Evolutionary conservation across 2,329 filamentous ascomycete genomes (phyloP).

Genomic region (Venturia carpophila): DNA sequence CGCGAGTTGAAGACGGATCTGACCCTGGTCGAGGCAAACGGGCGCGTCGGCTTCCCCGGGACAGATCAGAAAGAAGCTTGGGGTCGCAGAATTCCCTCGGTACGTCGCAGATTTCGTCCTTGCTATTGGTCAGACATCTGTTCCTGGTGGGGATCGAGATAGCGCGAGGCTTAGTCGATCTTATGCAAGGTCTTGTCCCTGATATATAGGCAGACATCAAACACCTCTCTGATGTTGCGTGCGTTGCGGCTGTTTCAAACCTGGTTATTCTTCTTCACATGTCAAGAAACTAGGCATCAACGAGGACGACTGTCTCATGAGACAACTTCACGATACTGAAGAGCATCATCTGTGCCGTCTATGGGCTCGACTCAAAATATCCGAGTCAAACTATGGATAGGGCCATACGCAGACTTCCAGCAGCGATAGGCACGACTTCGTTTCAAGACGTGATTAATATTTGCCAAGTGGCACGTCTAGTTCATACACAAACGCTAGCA

Average conservation of each 20-base stretch:
- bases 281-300: not conserved
- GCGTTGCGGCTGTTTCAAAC: slow-evolving; percentile 9
- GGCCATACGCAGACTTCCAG: too few relatives aligned
- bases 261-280: not conserved
- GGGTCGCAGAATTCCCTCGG: not conserved
- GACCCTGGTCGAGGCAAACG: not conserved
- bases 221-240: not conserved
- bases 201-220: not conserved
- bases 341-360: too few relatives aligned
- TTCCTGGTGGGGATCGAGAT: not conserved
- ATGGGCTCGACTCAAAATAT: too few relatives aligned
- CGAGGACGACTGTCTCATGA: not conserved
- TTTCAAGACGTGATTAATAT: too few relatives aligned
- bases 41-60: not conserved
- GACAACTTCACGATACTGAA: not conserved
- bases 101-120: not conserved
- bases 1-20: not conserved
- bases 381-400: too few relatives aligned
- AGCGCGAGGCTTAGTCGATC: not conserved
- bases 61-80: not conserved
- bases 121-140: not conserved
- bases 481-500: not conserved
- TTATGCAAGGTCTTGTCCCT: not conserved
- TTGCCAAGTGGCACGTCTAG: not conserved
- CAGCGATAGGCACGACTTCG: too few relatives aligned